These are phyloP conservation scores for Candida boidinii DNA, from an alignment of 805 yeast genomes.

Conservation along the genomic window DNA sequence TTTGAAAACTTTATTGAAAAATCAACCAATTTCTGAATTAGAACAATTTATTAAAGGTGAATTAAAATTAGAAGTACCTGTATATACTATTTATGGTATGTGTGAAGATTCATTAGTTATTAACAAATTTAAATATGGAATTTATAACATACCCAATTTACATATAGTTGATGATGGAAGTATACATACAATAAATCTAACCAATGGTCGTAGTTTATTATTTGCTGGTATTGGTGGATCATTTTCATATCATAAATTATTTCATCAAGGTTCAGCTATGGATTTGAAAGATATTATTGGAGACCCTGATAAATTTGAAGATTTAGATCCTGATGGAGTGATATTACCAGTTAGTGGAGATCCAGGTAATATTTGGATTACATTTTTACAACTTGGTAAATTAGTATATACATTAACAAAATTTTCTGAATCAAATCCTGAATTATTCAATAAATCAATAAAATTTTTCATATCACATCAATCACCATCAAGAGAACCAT, in stretches of 20 bases:
- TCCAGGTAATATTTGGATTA: constrained; percentile 69
- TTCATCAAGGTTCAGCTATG: constrained; percentile 51
- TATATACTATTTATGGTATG: constrained; percentile 72
- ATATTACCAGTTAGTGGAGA: constrained; percentile 48
- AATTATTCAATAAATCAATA: constrained; percentile 31
- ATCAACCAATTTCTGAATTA: constrained; percentile 41
- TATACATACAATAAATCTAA: constrained; percentile 33
- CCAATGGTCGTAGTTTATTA: constrained; percentile 36
- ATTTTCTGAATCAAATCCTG: constrained; percentile 25
- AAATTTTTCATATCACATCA: constrained; percentile 61
- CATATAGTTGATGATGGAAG: constrained; percentile 52
- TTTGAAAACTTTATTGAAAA: constrained; percentile 25
- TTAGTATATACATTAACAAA: constrained; percentile 38
- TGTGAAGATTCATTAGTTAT: constrained; percentile 65
- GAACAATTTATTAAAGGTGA: constrained; percentile 37
- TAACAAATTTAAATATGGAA: constrained; percentile 50
- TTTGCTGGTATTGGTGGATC: constrained; percentile 71
- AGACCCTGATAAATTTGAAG: constrained; percentile 11
- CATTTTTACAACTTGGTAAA: constrained; percentile 63
- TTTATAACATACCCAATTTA: constrained; percentile 46
- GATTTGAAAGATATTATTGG: constrained; percentile 24
- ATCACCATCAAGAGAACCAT: constrained; percentile 62
- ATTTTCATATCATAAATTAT: constrained; percentile 54
- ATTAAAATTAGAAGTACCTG: constrained; percentile 42
- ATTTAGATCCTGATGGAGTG: constrained; percentile 14